A percentile compares a stretch with the other conserved stretches of the same genome.
phyloP scores from a whole-genome alignment of 129 eudicot genomes.

The Pulicaria dysenterica region DNA sequence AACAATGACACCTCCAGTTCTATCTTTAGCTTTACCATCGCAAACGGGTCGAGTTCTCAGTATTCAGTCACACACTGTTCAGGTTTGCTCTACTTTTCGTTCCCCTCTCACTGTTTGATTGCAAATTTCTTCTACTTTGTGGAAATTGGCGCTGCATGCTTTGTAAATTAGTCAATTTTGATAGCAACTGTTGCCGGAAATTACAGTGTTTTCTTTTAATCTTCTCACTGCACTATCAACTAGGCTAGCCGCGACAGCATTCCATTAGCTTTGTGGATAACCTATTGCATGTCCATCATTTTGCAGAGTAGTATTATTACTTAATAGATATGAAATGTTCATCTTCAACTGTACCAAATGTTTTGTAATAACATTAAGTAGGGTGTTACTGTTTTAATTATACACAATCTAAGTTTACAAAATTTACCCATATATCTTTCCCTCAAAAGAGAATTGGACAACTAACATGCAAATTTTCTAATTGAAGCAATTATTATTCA shows the following conservation, averaged over 20 bases:
- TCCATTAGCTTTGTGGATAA: slow-evolving; percentile 5
- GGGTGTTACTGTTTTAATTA: slow-evolving; percentile 1
- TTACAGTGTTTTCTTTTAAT: background rate
- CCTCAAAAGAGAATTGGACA: background rate
- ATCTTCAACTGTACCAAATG: background rate
- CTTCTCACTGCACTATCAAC: background rate
- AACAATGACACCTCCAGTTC: slow-evolving; percentile 76
- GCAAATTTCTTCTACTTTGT: background rate
- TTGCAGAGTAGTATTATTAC: slow-evolving; percentile 14
- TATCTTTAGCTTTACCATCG: slow-evolving; percentile 84
- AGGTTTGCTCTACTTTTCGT: slow-evolving; percentile 41
- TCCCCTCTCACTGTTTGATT: background rate
- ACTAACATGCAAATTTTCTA: background rate
- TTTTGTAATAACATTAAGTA: background rate
- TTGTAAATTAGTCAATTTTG: background rate
- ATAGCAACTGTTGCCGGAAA: background rate
- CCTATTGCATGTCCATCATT: background rate
- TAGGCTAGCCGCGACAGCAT: slow-evolving; percentile 3
- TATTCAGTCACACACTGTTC: slow-evolving; percentile 97
- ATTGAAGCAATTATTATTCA: background rate
- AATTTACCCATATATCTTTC: background rate
- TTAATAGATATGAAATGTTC: background rate
- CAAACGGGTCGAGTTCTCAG: slow-evolving; percentile 97
- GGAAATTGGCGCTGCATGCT: background rate
- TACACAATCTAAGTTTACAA: background rate